These are phyloP conservation scores for Isatis tinctoria DNA, from an alignment of 345 rosid species.

Conservation along the genomic window DNA sequence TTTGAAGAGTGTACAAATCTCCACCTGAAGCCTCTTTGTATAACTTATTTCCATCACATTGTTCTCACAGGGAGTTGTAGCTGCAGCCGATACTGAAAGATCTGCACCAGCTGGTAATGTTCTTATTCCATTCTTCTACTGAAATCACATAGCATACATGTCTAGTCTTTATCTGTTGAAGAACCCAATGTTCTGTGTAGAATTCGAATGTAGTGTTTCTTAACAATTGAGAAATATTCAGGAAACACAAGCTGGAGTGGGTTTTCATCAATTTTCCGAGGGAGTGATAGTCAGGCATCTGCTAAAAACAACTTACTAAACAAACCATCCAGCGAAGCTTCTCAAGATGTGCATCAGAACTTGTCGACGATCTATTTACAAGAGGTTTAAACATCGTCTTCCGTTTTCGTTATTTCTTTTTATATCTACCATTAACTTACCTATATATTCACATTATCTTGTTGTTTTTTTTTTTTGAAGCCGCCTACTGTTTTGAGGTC, in stretches of 20 bases:
- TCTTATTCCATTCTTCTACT: not conserved
- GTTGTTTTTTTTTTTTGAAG: constrained; percentile 30
- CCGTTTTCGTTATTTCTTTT: not conserved
- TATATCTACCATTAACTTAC: not conserved
- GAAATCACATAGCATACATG: constrained; percentile 1
- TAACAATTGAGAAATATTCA: constrained; percentile 4
- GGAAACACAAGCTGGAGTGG: constrained; percentile 71
- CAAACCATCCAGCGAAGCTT: constrained; percentile 46
- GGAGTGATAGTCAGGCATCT: constrained; percentile 48
- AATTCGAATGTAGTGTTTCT: not conserved
- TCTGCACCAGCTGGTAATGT: constrained; percentile 55
- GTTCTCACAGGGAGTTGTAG: constrained; percentile 47
- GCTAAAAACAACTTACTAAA: constrained; percentile 48
- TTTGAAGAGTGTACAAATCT: not conserved
- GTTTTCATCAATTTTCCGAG: constrained; percentile 79
- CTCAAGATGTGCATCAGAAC: constrained; percentile 43
- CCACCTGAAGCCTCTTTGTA: not conserved
- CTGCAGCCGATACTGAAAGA: constrained; percentile 51
- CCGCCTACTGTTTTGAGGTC: constrained; percentile 82
- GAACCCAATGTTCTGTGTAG: not conserved
- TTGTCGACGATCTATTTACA: constrained; percentile 65
- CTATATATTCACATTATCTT: not conserved
- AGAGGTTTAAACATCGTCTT: constrained; percentile 50
- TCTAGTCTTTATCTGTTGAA: not conserved
- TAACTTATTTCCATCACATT: not conserved